Conservation (phyloP, 2,329 filamentous ascomycete genomes). For the Exophiala sp. region DNA sequence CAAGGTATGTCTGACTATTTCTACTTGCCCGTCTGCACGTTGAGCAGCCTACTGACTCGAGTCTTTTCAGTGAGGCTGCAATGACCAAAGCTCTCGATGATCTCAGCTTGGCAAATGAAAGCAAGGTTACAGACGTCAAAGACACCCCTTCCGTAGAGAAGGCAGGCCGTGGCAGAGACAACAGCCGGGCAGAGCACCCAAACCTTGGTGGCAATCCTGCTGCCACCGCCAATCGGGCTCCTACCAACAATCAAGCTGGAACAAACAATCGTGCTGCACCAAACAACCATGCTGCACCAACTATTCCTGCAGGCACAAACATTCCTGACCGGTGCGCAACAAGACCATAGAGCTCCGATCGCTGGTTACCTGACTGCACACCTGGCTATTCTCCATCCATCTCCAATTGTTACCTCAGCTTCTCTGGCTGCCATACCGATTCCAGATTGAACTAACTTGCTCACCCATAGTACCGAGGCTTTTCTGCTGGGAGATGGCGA, state of each 20-base stretch:
- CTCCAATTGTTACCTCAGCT: neutral
- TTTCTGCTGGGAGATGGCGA: constrained; percentile 83
- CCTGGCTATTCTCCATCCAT: neutral
- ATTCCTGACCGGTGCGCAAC: constrained; percentile 16
- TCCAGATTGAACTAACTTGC: constrained; percentile 6
- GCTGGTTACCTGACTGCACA: neutral
- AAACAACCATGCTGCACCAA: too few species aligned
- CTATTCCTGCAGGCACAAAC: too few species aligned
- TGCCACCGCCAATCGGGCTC: too few species aligned
- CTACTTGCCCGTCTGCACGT: neutral
- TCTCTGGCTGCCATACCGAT: neutral
- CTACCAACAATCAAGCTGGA: constrained; percentile 6
- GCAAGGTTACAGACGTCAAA: neutral
- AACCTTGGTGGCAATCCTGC: too few species aligned
- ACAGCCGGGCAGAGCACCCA: constrained; percentile 11
- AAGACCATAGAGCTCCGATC: neutral
- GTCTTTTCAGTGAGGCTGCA: neutral
- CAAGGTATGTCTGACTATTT: neutral
- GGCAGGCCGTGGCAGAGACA: neutral
- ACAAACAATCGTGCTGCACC: too few species aligned
- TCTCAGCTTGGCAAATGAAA: neutral
- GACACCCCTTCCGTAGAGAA: neutral
- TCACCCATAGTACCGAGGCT: constrained; percentile 69
- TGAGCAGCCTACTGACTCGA: neutral
- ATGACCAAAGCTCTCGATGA: neutral